A percentile compares a stretch with the other conserved stretches of the same genome.
phyloP scores from a whole-genome alignment of 257 asterid species.

The Paraleonurus japonicus region DNA sequence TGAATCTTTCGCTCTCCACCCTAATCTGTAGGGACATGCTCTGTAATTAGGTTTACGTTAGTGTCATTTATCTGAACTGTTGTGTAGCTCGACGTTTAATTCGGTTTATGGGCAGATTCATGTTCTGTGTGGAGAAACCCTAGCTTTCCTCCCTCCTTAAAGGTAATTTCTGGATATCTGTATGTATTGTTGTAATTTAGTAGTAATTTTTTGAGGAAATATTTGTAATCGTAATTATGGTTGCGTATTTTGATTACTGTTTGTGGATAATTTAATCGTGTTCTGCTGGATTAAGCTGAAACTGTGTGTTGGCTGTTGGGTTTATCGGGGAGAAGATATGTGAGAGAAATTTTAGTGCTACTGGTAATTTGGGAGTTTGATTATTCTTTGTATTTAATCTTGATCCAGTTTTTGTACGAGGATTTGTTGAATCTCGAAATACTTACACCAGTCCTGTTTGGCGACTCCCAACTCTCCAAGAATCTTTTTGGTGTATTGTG shows the following conservation, averaged over 20 bases:
- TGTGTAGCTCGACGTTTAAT: too few relatives aligned
- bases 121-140: slow-evolving; percentile 23
- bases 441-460: neutral
- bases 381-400: neutral
- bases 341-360: neutral
- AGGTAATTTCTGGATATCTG: slow-evolving; percentile 21
- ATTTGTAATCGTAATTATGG: neutral
- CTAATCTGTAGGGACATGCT: neutral
- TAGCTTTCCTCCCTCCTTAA: neutral
- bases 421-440: neutral
- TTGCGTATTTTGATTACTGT: neutral
- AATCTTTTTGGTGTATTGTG: slow-evolving; percentile 2
- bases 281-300: neutral
- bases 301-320: neutral
- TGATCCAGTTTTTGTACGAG: neutral
- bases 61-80: slow-evolving; percentile 4
- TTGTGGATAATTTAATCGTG: neutral
- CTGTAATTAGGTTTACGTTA: neutral
- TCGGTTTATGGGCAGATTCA: slow-evolving; percentile 26
- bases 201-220: neutral
- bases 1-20: neutral
- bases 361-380: neutral
- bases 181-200: neutral
- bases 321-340: neutral
- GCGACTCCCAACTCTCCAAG: neutral